Conservation (phyloP, 2,329 filamentous ascomycete species). For the Sporothrix pseudoabietina region DNA sequence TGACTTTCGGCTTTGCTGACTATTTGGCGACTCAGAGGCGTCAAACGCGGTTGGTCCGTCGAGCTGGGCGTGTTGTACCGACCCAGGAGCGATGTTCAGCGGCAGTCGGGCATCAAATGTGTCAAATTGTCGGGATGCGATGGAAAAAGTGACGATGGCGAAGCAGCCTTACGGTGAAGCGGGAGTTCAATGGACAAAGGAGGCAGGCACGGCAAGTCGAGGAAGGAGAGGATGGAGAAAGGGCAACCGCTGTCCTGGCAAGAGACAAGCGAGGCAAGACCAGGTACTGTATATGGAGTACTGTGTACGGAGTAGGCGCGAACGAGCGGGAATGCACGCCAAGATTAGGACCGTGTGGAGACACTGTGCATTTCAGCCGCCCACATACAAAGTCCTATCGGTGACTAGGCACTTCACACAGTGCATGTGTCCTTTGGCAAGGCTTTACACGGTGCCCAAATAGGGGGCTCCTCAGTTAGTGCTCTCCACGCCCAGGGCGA, state of each 20-base stretch:
- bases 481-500: slow-evolving; percentile 25
- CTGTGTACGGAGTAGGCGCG: not conserved
- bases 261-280: not conserved
- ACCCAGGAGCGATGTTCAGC: not conserved
- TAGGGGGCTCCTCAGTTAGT: slow-evolving; percentile 28
- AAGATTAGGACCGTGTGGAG: slow-evolving; percentile 24
- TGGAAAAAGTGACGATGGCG: not conserved
- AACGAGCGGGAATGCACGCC: slow-evolving; percentile 16
- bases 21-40: slow-evolving; percentile 5
- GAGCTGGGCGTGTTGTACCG: not conserved
- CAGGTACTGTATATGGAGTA: not conserved
- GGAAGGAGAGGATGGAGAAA: not conserved
- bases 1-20: slow-evolving; percentile 9
- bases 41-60: not conserved
- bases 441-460: slow-evolving; percentile 9
- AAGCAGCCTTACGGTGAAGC: not conserved
- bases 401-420: not conserved
- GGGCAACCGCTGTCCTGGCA: not conserved
- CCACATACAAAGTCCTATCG: not conserved
- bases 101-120: not conserved
- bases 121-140: not conserved
- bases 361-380: not conserved
- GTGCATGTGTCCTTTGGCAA: not conserved
- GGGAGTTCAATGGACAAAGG: not conserved
- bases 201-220: not conserved